Evolutionary conservation across 441 rosid genomes (phyloP).

Genomic region (Lepidium campestre): DNA sequence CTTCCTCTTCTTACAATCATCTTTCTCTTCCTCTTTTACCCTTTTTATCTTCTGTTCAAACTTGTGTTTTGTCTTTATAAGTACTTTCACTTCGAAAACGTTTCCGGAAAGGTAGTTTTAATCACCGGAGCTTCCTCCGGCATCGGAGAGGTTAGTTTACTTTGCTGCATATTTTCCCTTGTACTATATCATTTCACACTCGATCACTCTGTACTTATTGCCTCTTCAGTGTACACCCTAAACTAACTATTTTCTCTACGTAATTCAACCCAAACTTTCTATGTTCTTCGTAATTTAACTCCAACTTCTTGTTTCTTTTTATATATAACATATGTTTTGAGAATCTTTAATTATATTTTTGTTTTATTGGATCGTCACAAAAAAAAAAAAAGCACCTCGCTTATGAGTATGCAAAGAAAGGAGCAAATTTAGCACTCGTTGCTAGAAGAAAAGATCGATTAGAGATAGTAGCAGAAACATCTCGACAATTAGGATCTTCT

Average conservation of each 20-base stretch:
- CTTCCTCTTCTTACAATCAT: constrained; percentile 28
- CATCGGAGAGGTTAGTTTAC: constrained; percentile 42
- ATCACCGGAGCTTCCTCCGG: constrained; percentile 46
- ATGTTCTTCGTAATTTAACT: too few species aligned
- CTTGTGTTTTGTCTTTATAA: neutral
- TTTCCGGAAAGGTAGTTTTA: constrained; percentile 33
- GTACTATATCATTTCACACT: too few species aligned
- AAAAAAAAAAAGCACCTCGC: constrained; percentile 21
- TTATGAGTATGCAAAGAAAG: constrained; percentile 32
- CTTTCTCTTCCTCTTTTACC: constrained; percentile 9
- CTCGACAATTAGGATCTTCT: constrained; percentile 30
- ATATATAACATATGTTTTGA: too few species aligned
- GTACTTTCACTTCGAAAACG: constrained; percentile 13
- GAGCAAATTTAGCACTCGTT: constrained; percentile 29
- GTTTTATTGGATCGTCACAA: neutral
- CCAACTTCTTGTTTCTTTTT: too few species aligned
- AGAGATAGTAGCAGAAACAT: constrained; percentile 25
- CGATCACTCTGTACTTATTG: too few species aligned
- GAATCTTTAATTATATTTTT: neutral
- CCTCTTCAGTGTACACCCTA: too few species aligned
- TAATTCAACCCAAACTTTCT: too few species aligned
- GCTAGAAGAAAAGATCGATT: constrained; percentile 26
- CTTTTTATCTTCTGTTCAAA: constrained; percentile 20
- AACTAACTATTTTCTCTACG: too few species aligned
- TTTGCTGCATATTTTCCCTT: too few species aligned